Conservation (phyloP, 1,284 basidiomycete genomes). For the Anthracocystis walkeri region DNA sequence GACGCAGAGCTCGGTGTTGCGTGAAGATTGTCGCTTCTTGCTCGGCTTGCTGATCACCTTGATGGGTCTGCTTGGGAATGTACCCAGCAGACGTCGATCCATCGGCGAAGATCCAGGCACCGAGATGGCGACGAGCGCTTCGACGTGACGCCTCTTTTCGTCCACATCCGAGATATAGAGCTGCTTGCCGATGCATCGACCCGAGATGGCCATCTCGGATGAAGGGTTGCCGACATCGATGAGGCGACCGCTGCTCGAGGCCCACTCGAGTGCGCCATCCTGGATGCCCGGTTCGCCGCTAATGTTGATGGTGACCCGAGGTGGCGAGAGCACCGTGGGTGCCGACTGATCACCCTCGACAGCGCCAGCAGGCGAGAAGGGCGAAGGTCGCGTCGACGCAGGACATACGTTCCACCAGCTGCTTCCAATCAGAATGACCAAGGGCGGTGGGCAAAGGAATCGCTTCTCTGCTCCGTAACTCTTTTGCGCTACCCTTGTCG, state of each 20-base stretch:
- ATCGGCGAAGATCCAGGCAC: constrained; percentile 76
- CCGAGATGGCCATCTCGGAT: constrained; percentile 70
- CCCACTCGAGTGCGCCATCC: constrained; percentile 86
- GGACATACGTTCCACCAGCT: constrained; percentile 81
- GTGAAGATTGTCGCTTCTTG: constrained; percentile 89
- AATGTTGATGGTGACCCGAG: constrained; percentile 87
- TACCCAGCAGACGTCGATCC: constrained; percentile 77
- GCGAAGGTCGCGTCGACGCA: constrained; percentile 63
- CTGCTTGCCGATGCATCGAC: constrained; percentile 88
- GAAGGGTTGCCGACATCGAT: constrained; percentile 79
- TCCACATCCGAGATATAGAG: constrained; percentile 86
- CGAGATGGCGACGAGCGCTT: constrained; percentile 75
- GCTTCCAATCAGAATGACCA: constrained; percentile 91
- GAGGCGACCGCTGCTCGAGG: constrained; percentile 80
- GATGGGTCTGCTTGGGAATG: constrained; percentile 89
- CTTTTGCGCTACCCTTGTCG: constrained; percentile 94
- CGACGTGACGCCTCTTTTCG: constrained; percentile 62
- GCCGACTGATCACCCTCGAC: constrained; percentile 47
- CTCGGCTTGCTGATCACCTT: constrained; percentile 81
- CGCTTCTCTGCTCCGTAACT: constrained; percentile 96
- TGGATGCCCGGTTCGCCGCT: constrained; percentile 88
- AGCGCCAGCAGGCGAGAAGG: constrained; percentile 59
- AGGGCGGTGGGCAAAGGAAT: constrained; percentile 95
- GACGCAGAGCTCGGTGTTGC: constrained; percentile 89
- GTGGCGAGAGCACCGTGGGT: constrained; percentile 78